Base-by-base conservation (phyloP, 768 basidiomycete species). In the Boletus vinaceobasis region DNA sequence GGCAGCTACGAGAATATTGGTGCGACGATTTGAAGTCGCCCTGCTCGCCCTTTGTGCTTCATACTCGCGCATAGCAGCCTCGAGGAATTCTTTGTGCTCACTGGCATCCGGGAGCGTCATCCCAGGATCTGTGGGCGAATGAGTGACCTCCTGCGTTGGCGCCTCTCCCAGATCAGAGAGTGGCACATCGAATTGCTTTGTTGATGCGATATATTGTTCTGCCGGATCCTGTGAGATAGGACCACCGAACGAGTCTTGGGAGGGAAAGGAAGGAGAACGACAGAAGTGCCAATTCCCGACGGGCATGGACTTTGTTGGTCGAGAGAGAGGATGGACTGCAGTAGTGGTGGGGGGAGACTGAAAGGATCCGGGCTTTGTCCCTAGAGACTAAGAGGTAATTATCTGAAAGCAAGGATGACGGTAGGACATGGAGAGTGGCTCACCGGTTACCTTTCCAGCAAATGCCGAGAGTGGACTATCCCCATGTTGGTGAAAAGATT, bases 201-300 rank as follows among this genome's bases (percentile, higher is more conserved):
- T 53, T 4, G 77, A 69, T 14, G 79, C 75, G 5, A 85, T 58
- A 57, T 76, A 80, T 27, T 65, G 69, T 49, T 76, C 73, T 29
- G 77, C 76, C 9, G 75, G 76, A 54, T 84, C 78, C 36, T 76
- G 74, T 2, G 78, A 74, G n/a, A 76, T 57, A 35, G 75, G 74
- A 33, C 76, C 80, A 38, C 77, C 84, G 55, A 88, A 86, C 2
- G 87, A 88, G 65, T 87, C 86, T 65, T 81, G 77, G 4, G 85
- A 84, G 9, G 68, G 65, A 36, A 62, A 63, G 7, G 75, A 74
- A 21, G 69, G 70, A n/a, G 75, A 75, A 26, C 75, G 68, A 43
- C 45, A 64, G 46, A 53, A 60, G n/a, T 54, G 58, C 26, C 56
- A 60, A 19, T 61, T 63, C 14, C 57, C 60, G 50, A 59, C 51